Percentiles rank a stretch among this genome's conserved stretches.
These are phyloP conservation scores for Heracleum sosnowskyi DNA, from an alignment of 129 eudicot genomes.

Conservation along the genomic window DNA sequence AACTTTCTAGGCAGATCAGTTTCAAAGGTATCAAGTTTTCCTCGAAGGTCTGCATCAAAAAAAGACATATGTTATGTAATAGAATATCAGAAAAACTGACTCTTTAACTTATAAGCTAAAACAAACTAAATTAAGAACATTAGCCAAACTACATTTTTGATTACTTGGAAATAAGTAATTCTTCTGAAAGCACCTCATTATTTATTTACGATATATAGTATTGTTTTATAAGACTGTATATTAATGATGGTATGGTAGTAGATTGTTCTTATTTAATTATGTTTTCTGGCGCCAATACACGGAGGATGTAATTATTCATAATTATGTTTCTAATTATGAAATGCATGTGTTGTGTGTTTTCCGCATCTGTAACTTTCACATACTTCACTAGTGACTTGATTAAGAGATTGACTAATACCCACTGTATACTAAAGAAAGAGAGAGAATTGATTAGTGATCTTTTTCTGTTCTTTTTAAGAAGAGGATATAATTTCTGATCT, in stretches of 20 bases:
- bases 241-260: background rate
- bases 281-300: background rate
- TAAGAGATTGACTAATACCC: background rate
- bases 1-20: conserved; percentile 6
- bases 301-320: background rate
- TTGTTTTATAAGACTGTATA: background rate
- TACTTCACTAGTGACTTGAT: background rate
- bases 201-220: background rate
- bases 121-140: background rate
- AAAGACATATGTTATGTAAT: background rate
- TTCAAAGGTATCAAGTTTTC: background rate
- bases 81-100: background rate
- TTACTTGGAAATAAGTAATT: background rate
- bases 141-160: background rate
- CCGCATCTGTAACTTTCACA: background rate
- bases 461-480: background rate
- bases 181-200: background rate
- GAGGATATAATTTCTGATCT: background rate
- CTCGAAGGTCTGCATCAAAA: conserved; percentile 1
- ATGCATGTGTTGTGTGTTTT: background rate
- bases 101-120: background rate
- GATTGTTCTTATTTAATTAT: background rate
- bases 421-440: background rate
- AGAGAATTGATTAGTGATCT: too few species aligned
- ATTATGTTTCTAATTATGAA: background rate